Evolutionary conservation across 495 filamentous ascomycete genomes (phyloP), one percentile per base, ranked within the genome.

Genomic region (Arthonia radiata): DNA sequence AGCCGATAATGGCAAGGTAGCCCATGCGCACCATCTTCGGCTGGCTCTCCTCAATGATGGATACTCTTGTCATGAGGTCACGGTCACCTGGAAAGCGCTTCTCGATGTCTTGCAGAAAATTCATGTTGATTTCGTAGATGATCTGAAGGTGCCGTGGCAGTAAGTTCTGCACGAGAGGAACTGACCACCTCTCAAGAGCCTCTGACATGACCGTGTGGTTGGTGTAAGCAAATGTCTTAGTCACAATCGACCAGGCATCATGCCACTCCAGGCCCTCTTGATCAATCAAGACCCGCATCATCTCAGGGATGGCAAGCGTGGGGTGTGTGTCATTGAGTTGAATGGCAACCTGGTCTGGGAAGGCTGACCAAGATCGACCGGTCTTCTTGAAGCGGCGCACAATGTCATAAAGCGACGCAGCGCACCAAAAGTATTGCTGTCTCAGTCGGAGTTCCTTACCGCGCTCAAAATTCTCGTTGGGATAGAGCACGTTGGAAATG

Each of bases 341-440:
- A 36, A 97, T 94, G 17, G 86, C 86, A 34, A 94, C 68, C 41
- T 92, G 79, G 21, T 89, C 86, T 17, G 86, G 63, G 54, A 97
- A 97, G 34, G 83, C 71, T 29, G 49, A 70, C 83, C 86, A 97
- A 5, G 77, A 50, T 35, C 83, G 65, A 49, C 76, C 80, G 13
- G 79, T 67, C 60, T 97, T 97, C 59, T 93, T 94, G 64, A 94
- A 97, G 24, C 86, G 67, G 14, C 86, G 75, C 27, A 97, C 71
- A 51, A 97, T 94, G 40, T 97, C 86, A 42, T 70, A 79, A 4
- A 97, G 57, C 10, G 89, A 94, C 4, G 86, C 86, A 27, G 86
- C 82, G 49, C 90, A 90, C 86, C 86, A 97, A 56, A 97, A 97
- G 59, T 97, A 97, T 48, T 97, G 86, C 45, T 97, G 86, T 61